Base-by-base conservation (phyloP, 2,329 filamentous ascomycete genomes). In the Paecilomyces variotii region DNA sequence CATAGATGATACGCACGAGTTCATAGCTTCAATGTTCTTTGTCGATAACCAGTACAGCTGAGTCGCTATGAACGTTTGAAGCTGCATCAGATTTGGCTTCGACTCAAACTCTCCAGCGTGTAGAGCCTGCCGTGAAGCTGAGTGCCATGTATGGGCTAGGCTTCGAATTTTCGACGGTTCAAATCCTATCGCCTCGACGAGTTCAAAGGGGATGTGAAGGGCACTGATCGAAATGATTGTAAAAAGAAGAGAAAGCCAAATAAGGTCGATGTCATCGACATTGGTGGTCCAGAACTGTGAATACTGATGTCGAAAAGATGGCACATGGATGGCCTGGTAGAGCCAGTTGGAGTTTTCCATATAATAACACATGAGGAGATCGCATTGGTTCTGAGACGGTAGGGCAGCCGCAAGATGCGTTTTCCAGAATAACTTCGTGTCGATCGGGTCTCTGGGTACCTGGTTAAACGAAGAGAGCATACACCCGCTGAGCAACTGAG, bases 41-140 rank as follows among this genome's bases (percentile, higher is more conserved):
- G 68, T 72, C n/a, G 65, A 66, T 11, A 70, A 61, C 69, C 68
- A 71, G 35, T 71, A 72, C 19, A 67, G 54, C 61, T 71, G 70
- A 5, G 68, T 67, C 19, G 67, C 60, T 14, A 68, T 56, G 56
- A 71, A 71, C 3, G 67, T 67, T 54, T 69, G 65, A 19, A 71
- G 58, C 53, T 71, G 67, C 19, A 60, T 62, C 25, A 72, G 54
- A 34, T 57, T 64, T 7, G 69, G 68, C 25, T 62, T 66, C 3
- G 65, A 60, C 51, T 71, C 69, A 45, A 61, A 72, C 4, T 66
- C 63, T 1, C 68, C 69, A 1, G 66, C 63, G 30, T 67, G 55
- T 11, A 71, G 63, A 14, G 70, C 68, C 57, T 70, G 68, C 4
- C 67, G 66, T 30, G 67, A 70, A 1, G 66, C 66, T 26, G 59